These are phyloP conservation scores for Alternaria brassicicola DNA, from an alignment of 2,329 filamentous ascomycete genomes.

Conservation along the genomic window DNA sequence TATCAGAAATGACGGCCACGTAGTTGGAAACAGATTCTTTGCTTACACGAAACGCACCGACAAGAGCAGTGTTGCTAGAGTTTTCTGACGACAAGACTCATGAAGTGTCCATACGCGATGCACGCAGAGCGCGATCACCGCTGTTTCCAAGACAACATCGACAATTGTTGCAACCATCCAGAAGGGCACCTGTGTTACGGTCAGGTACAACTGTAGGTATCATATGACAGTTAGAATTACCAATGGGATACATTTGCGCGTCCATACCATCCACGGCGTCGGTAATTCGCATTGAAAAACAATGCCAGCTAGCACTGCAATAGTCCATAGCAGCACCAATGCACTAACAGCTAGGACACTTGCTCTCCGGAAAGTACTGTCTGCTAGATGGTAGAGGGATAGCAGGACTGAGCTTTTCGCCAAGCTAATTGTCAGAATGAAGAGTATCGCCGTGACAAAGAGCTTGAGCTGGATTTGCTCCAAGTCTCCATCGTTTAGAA, in stretches of 20 bases:
- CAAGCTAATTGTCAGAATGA: constrained; percentile 27
- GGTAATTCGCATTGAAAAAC: constrained; percentile 35
- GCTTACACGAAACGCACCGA: constrained; percentile 31
- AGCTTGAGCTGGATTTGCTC: constrained; percentile 26
- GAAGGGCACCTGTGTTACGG: constrained; percentile 14
- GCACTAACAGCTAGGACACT: constrained; percentile 16
- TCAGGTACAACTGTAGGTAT: background rate
- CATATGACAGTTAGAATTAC: constrained; percentile 11
- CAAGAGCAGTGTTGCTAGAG: constrained; percentile 24
- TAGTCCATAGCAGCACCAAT: constrained; percentile 27
- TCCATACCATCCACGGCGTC: constrained; percentile 31
- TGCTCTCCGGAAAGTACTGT: constrained; percentile 19
- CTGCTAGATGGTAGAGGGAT: constrained; percentile 27
- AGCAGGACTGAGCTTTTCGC: constrained; percentile 33
- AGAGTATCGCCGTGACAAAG: constrained; percentile 33
- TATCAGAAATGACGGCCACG: background rate
- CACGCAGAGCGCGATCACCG: constrained; percentile 23
- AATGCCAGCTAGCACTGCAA: constrained; percentile 24
- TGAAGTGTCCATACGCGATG: constrained; percentile 27
- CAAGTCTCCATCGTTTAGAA: constrained; percentile 11
- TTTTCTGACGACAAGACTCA: constrained; percentile 23
- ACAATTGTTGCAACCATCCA: constrained; percentile 28
- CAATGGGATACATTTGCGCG: constrained; percentile 30
- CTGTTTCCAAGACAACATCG: constrained; percentile 28
- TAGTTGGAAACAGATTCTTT: background rate